A percentile compares a stretch with the other conserved stretches of the same genome.
Evolutionary conservation across 2,329 filamentous ascomycete genomes (phyloP).

Genomic region (Phialophora tarda): DNA sequence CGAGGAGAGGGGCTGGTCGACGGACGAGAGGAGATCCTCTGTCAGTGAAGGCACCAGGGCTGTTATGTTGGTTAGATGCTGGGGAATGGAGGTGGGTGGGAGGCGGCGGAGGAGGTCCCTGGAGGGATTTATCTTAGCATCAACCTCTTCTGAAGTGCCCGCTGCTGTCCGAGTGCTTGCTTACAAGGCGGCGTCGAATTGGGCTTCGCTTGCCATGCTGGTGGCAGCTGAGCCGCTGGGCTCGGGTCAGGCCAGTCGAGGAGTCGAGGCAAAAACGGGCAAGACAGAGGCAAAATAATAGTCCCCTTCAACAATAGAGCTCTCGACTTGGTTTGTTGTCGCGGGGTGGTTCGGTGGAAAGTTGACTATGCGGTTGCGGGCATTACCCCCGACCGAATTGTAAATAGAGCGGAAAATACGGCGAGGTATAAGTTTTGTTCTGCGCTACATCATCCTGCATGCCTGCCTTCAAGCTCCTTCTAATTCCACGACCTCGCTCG

Average conservation of each 20-base stretch:
- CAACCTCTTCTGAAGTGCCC: background rate
- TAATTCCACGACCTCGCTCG: no score
- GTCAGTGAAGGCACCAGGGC: conserved; percentile 86
- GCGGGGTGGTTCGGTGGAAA: background rate
- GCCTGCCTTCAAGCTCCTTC: no score
- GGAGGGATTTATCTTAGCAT: conserved; percentile 30
- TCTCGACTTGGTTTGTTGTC: background rate
- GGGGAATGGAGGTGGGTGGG: conserved; percentile 88
- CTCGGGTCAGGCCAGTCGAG: background rate
- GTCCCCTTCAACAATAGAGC: background rate
- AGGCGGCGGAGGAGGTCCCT: conserved; percentile 98
- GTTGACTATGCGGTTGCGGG: background rate
- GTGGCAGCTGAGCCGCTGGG: background rate
- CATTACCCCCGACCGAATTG: background rate
- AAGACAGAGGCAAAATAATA: background rate
- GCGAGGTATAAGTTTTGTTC: no score
- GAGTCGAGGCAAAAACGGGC: background rate
- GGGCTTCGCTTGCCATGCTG: conserved; percentile 46
- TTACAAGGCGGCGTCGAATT: conserved; percentile 60
- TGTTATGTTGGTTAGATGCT: conserved; percentile 88
- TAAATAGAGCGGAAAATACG: no score
- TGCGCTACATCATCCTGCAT: no score
- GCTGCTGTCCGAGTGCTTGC: conserved; percentile 34
- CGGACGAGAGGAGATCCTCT: conserved; percentile 95
- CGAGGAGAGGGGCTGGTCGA: conserved; percentile 90